Conservation (phyloP, 805 yeast genomes). For the Ogataea zsoltii region DNA sequence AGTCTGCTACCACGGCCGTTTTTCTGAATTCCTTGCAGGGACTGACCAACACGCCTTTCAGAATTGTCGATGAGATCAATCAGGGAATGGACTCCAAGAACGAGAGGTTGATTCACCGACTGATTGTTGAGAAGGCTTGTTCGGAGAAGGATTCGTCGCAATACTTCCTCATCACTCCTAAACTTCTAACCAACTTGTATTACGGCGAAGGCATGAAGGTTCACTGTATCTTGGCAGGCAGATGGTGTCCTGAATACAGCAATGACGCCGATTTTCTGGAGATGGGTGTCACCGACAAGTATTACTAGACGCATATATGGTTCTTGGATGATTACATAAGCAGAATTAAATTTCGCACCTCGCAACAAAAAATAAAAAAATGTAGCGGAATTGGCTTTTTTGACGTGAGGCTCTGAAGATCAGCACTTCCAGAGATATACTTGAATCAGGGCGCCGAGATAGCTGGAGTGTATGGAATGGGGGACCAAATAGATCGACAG, state of each 20-base stretch:
- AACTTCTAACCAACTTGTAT: constrained; percentile 72
- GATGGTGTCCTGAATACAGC: constrained; percentile 28
- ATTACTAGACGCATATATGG: constrained; percentile 7
- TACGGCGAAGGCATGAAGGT: constrained; percentile 81
- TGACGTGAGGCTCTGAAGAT: background rate
- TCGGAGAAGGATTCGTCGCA: constrained; percentile 52
- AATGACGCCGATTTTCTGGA: constrained; percentile 28
- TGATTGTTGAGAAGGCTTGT: constrained; percentile 85
- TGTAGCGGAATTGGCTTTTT: background rate
- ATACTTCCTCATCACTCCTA: constrained; percentile 91
- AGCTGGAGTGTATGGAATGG: background rate
- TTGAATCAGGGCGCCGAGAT: background rate
- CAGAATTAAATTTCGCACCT: background rate
- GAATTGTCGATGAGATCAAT: constrained; percentile 96
- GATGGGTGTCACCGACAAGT: constrained; percentile 32
- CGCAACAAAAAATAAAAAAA: too few relatives aligned
- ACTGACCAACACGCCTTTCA: constrained; percentile 81
- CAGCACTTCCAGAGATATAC: background rate
- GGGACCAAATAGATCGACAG: constrained; percentile 17
- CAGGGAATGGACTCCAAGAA: constrained; percentile 98
- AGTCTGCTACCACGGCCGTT: constrained; percentile 91
- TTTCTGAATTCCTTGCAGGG: constrained; percentile 91
- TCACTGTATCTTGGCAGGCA: constrained; percentile 74
- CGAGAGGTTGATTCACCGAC: constrained; percentile 81
- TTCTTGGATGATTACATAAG: background rate